Evolutionary conservation across 768 basidiomycete genomes (phyloP).

Genomic region (Hydnum rufescens): DNA sequence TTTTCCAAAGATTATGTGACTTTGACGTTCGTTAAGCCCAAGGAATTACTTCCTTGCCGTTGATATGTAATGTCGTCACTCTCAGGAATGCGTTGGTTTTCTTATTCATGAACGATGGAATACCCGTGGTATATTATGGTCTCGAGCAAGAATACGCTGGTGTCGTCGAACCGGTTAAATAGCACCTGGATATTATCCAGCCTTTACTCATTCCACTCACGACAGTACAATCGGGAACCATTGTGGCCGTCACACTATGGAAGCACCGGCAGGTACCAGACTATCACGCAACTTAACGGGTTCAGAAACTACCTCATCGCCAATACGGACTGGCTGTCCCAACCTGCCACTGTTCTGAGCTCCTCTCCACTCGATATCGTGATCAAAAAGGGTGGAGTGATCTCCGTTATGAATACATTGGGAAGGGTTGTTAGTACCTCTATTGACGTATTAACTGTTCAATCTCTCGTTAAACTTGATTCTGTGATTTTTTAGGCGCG

Average conservation of each 20-base stretch:
- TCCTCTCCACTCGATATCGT: conserved; percentile 33
- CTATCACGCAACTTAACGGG: conserved; percentile 41
- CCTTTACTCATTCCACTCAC: conserved; percentile 21
- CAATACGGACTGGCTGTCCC: conserved; percentile 27
- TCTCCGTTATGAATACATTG: conserved; percentile 47
- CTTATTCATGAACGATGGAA: conserved; percentile 63
- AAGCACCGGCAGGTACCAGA: conserved; percentile 35
- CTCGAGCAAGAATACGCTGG: conserved; percentile 59
- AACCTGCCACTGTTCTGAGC: conserved; percentile 32
- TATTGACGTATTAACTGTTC: too few relatives aligned
- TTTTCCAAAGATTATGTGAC: conserved; percentile 51
- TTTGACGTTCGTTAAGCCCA: conserved; percentile 19
- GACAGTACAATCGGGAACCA: conserved; percentile 40
- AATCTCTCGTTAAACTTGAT: too few relatives aligned
- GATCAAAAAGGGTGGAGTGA: conserved; percentile 41
- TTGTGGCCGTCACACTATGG: conserved; percentile 48
- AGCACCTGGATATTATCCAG: conserved; percentile 12
- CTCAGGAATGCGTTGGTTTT: conserved; percentile 47
- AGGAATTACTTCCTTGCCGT: conserved; percentile 11
- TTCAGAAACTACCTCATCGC: conserved; percentile 49
- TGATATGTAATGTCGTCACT: not conserved
- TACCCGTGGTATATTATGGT: conserved; percentile 66
- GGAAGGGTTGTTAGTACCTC: conserved; percentile 49
- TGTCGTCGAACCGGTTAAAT: conserved; percentile 35
- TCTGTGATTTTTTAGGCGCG: too few relatives aligned